These are phyloP conservation scores for Holtermannia corniformis DNA, from an alignment of 768 basidiomycete genomes.

Conservation along the genomic window DNA sequence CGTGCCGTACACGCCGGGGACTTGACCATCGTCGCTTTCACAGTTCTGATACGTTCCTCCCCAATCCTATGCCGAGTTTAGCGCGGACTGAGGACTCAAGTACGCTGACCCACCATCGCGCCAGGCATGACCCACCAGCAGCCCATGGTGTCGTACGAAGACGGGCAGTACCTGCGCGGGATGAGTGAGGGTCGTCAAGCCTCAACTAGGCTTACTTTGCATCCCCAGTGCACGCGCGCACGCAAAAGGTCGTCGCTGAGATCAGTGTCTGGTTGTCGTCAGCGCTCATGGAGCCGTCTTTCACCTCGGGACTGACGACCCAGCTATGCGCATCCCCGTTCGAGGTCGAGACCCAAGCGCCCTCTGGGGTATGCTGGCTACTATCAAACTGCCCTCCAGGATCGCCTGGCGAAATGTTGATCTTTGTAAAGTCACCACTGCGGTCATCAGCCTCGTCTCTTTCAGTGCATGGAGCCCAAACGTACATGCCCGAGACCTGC, in stretches of 20 bases:
- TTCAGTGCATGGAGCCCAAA: neutral
- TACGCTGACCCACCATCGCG: no score
- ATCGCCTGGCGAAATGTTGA: slow-evolving; percentile 29
- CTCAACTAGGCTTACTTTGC: slow-evolving; percentile 11
- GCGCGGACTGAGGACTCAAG: no score
- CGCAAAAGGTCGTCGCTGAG: slow-evolving; percentile 25
- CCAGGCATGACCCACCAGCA: slow-evolving; percentile 26
- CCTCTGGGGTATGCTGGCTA: slow-evolving; percentile 12
- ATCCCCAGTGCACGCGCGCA: slow-evolving; percentile 34
- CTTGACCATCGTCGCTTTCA: slow-evolving; percentile 17
- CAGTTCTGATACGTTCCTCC: slow-evolving; percentile 26
- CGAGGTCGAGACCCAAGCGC: slow-evolving; percentile 15
- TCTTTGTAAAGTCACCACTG: slow-evolving; percentile 35
- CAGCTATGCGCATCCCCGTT: slow-evolving; percentile 17
- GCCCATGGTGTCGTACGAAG: slow-evolving; percentile 23
- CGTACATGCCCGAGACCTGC: slow-evolving; percentile 33
- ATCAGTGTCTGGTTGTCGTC: slow-evolving; percentile 21
- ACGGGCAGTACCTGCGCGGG: slow-evolving; percentile 23
- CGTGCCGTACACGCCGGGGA: slow-evolving; percentile 21
- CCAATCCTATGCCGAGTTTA: no score
- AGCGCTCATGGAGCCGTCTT: neutral
- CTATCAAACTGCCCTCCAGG: slow-evolving; percentile 32
- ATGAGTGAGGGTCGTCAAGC: neutral
- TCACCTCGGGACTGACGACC: slow-evolving; percentile 34
- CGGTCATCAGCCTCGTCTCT: neutral